Evolutionary conservation across 2,329 filamentous ascomycete species (phyloP), one percentile per base, ranked within the genome.

Genomic region (Aureobasidium sp.): DNA sequence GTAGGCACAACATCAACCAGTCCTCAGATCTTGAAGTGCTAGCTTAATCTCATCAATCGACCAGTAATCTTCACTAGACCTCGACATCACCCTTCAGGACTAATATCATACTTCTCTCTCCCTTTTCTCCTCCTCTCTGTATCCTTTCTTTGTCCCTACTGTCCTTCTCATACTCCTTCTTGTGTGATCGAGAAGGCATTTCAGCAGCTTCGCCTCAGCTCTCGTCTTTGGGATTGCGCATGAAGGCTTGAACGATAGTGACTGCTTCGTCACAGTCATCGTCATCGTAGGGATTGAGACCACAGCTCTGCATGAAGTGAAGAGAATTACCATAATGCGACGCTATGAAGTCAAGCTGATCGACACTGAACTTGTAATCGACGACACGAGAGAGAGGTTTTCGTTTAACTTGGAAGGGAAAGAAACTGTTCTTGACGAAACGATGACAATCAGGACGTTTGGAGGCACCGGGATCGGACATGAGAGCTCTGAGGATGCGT

Each of bases 391-490:
- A 64, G 34, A 61, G 62, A 9, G 65, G 65, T 20, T 66, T 64
- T 29, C 27, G 37, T n/a, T 65, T 64, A 1, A 66, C 15, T 2
- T 67, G 63, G 6, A n/a, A 41, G 7, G 59, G 60, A 46, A 65
- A 66, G 15, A 46, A 24, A 29, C 64, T 44, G 17, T 41, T 46
- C 8, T 62, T 41, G 13, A 27, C 34, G 17, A 36, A 53, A 12
- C 59, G 48, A 24, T 56, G 29, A 41, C 20, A 15, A 41, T 37
- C 26, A 12, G 20, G 39, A 8, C 61, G 55, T 4, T 59, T 34
- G 76, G 12, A 5, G 12, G 13, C 13, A 37, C 79, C 48, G 79
- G 79, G 68, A 73, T 79, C 27, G 80, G 85, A 66, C 70, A 73
- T 63, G 17, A 73, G 43, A 29, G 56, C 61, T 29, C 68, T 66